These are phyloP conservation scores for Tulasnella sp. DNA, from an alignment of 768 basidiomycete species.

Conservation along the genomic window DNA sequence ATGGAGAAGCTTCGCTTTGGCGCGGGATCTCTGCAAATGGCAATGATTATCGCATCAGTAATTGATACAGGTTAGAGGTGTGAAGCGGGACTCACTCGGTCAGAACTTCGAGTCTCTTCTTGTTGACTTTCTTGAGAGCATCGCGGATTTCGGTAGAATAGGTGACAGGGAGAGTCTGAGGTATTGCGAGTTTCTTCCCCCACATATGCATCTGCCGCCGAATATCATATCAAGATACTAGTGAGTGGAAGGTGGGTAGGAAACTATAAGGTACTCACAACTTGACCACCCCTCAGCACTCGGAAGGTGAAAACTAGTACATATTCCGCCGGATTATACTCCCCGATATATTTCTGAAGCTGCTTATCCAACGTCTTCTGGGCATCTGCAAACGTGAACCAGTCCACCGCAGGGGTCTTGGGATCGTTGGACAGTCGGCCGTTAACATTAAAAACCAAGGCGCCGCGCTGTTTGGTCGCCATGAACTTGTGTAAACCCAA, in stretches of 20 bases:
- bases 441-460: constrained; percentile 26
- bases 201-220: constrained; percentile 19
- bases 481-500: constrained; percentile 28
- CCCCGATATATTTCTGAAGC: constrained; percentile 23
- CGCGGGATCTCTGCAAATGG: neutral
- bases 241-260: neutral
- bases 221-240: neutral
- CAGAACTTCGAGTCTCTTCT: constrained; percentile 21
- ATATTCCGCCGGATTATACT: constrained; percentile 22
- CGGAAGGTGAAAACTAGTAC: constrained; percentile 21
- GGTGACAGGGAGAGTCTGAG: constrained; percentile 20
- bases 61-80: neutral
- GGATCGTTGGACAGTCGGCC: constrained; percentile 17
- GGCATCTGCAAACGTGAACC: constrained; percentile 23
- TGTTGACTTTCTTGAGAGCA: constrained; percentile 22
- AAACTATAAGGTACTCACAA: neutral
- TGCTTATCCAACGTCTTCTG: constrained; percentile 26
- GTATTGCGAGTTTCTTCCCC: constrained; percentile 26
- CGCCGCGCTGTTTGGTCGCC: constrained; percentile 19
- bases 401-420: constrained; percentile 25
- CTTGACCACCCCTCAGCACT: constrained; percentile 1
- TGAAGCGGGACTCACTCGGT: neutral
- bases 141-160: constrained; percentile 20
- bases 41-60: neutral
- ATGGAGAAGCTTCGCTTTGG: constrained; percentile 7